Evolutionary conservation across 176 grass and related monocot species (phyloP), one percentile per base, ranked within the genome.

Genomic region (Musa acuminata): DNA sequence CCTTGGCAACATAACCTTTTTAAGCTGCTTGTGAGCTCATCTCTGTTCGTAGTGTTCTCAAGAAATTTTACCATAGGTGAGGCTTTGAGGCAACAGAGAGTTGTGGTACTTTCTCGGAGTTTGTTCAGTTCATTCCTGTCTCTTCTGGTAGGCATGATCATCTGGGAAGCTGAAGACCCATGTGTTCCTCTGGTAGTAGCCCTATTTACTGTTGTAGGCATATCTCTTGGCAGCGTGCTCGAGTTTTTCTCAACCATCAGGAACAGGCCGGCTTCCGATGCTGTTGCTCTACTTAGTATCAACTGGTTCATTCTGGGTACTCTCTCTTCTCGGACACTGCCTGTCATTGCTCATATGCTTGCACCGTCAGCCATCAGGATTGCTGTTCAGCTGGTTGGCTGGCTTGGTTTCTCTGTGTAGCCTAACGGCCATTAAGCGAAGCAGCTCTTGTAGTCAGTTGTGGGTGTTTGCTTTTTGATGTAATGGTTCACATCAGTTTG

Each of bases 221-320:
- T 86, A 67, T 92, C 90, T 50, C 81, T 92, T 72, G 69, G 72
- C 84, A 85, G 66, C 35, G 85, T 88, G 59, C 62, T 72, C 23
- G 85, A 79, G 16, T 84, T 82, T 77, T 79, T 78, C 73, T 27
- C 49, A 1, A 13, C 62, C 3, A 43, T 77, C 16, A 78, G 58
- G 26, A 63, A 73, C 68, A 73, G 53, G 53, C 57, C 79, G 0
- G 77, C 69, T 2, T 59, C 20, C 2, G 83, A 81, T 51, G 86
- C 84, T 11, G 81, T 86, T 13, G 86, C 79, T 53, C 77, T 92
- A 48, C 86, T 92, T 0, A 74, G 90, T 53, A 67, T 92, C 43
- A 92, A 92, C 84, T 92, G 86, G 72, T 86, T 92, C 84, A 80
- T 92, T 13, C 83, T 92, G 2, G 90, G 90, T 20, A 66, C 75